Percentiles rank a stretch among this genome's conserved stretches.
phyloP scores from a whole-genome alignment of 2,329 filamentous ascomycete genomes.

The Penicillium polonicum region DNA sequence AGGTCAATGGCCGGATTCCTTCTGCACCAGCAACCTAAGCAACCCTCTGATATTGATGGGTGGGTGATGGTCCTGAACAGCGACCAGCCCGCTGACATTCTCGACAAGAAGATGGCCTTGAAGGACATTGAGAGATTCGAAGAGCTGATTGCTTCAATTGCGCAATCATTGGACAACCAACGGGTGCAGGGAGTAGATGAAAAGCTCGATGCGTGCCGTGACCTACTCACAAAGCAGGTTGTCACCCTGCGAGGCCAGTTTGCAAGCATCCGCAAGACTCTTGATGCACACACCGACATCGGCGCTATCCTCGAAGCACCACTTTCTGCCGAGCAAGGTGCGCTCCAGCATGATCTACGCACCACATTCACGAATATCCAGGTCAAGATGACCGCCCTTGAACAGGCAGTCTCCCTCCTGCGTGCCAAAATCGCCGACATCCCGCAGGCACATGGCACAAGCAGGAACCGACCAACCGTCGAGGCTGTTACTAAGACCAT shows the following conservation, averaged over 20 bases:
- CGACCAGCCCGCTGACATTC: constrained; percentile 63
- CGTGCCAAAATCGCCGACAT: constrained; percentile 70
- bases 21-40: constrained; percentile 42
- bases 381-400: constrained; percentile 71
- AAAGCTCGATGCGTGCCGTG: constrained; percentile 67
- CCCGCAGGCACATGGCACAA: constrained; percentile 50
- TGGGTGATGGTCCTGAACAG: constrained; percentile 44
- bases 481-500: constrained; percentile 92
- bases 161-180: constrained; percentile 63
- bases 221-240: constrained; percentile 66
- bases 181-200: constrained; percentile 66
- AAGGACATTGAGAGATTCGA: constrained; percentile 71
- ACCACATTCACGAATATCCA: constrained; percentile 72
- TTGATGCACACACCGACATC: constrained; percentile 68
- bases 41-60: constrained; percentile 52
- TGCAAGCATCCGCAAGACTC: constrained; percentile 73
- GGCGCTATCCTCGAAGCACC: constrained; percentile 68
- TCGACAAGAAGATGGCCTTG: constrained; percentile 72
- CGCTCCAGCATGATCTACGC: constrained; percentile 80
- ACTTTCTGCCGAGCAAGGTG: constrained; percentile 78
- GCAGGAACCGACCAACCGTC: constrained; percentile 68
- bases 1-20: constrained; percentile 62
- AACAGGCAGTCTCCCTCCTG: constrained; percentile 76
- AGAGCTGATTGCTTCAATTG: constrained; percentile 64
- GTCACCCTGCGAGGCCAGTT: constrained; percentile 71